phyloP scores from a whole-genome alignment of 106 monocot species.

The Amphibolis antarctica region DNA sequence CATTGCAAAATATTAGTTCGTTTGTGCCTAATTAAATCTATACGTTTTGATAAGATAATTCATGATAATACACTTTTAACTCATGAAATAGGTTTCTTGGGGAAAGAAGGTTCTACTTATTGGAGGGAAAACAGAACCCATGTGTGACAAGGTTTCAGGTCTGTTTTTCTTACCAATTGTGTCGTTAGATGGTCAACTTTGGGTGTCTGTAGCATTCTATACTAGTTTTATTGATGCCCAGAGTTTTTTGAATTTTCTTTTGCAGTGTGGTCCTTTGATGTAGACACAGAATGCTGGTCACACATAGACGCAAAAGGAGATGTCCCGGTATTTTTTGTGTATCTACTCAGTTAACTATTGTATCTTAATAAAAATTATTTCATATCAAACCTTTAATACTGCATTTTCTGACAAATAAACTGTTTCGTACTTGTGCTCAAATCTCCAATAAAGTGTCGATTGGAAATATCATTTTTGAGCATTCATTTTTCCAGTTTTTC shows the following conservation, averaged over 20 bases:
- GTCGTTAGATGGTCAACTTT: neutral
- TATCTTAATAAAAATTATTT: neutral
- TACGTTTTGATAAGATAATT: no score
- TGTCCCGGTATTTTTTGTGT: conserved; percentile 51
- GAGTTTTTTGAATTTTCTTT: neutral
- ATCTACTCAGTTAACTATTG: neutral
- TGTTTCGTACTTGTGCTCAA: neutral
- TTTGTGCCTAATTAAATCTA: no score
- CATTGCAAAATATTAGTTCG: no score
- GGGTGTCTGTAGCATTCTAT: neutral
- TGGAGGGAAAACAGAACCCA: conserved; percentile 71
- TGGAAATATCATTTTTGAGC: neutral
- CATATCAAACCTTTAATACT: neutral
- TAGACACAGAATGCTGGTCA: conserved; percentile 83
- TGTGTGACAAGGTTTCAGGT: conserved; percentile 57
- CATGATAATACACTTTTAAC: neutral
- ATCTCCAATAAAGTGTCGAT: neutral
- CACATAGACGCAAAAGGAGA: conserved; percentile 84
- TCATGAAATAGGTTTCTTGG: conserved; percentile 55
- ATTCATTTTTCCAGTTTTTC: neutral
- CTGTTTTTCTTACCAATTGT: neutral
- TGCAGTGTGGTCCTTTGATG: conserved; percentile 76
- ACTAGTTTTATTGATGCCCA: neutral
- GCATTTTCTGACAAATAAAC: neutral
- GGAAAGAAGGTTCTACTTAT: conserved; percentile 59